A percentile compares a stretch with the other conserved stretches of the same genome.
Evolutionary conservation across 106 monocot genomes (phyloP).

Genomic region (Dendrobium nobile): DNA sequence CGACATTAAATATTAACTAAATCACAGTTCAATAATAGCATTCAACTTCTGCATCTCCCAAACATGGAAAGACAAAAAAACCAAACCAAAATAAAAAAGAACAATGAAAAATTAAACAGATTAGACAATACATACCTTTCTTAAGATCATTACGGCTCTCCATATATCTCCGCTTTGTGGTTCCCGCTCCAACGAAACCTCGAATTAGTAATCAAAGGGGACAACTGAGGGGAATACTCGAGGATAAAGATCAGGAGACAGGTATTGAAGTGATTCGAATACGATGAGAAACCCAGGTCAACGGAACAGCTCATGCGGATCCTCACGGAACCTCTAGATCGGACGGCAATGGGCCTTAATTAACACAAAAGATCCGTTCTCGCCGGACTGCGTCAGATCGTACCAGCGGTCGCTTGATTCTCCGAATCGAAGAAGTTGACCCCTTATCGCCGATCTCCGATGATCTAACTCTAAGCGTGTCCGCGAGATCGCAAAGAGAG

Average conservation of each 20-base stretch:
- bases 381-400: neutral
- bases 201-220: slow-evolving; percentile 17
- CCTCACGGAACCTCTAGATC: neutral
- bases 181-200: slow-evolving; percentile 2
- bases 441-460: neutral
- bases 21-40: neutral
- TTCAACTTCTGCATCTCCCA: neutral
- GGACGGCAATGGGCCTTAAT: neutral
- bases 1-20: neutral
- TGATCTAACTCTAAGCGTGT: no score
- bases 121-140: slow-evolving; percentile 1
- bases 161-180: neutral
- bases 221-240: slow-evolving; percentile 68
- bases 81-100: neutral
- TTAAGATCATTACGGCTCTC: slow-evolving; percentile 3
- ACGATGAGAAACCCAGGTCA: slow-evolving; percentile 42
- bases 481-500: neutral
- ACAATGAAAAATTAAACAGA: neutral
- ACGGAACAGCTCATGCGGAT: slow-evolving; percentile 85
- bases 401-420: neutral
- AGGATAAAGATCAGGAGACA: slow-evolving; percentile 79
- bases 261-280: slow-evolving; percentile 84
- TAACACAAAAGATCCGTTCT: neutral
- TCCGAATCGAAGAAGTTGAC: neutral
- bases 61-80: neutral